Evolutionary conservation across 2,329 filamentous ascomycete species (phyloP).

Genomic region (Knufia fluminis): DNA sequence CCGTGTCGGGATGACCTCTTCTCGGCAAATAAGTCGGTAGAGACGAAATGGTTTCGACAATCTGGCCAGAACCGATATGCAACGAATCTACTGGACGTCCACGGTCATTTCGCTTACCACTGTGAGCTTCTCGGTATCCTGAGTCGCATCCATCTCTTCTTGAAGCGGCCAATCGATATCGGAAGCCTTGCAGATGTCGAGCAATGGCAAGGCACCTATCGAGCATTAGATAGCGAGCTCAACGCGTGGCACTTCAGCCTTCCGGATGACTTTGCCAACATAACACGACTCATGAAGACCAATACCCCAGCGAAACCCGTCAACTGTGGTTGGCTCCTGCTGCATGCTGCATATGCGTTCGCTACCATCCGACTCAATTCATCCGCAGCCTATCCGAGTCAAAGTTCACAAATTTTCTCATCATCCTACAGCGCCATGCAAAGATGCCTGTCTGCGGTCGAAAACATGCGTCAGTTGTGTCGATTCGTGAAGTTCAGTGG

Average conservation of each 20-base stretch:
- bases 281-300: constrained; percentile 64
- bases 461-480: constrained; percentile 69
- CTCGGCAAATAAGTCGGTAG: constrained; percentile 71
- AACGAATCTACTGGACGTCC: constrained; percentile 51
- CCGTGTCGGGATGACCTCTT: constrained; percentile 84
- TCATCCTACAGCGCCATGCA: constrained; percentile 76
- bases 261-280: constrained; percentile 75
- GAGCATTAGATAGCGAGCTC: constrained; percentile 70
- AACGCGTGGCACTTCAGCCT: constrained; percentile 76
- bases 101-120: constrained; percentile 80
- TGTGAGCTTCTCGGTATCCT: constrained; percentile 85
- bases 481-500: constrained; percentile 68
- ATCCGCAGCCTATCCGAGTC: constrained; percentile 85
- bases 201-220: constrained; percentile 79
- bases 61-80: constrained; percentile 50
- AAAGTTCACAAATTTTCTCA: constrained; percentile 78
- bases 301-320: constrained; percentile 57
- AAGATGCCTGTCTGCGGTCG: constrained; percentile 71
- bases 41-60: constrained; percentile 69
- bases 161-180: constrained; percentile 85
- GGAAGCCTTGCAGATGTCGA: constrained; percentile 75
- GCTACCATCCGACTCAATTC: constrained; percentile 85
- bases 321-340: constrained; percentile 79
- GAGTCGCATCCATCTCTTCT: constrained; percentile 76
- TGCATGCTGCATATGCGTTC: constrained; percentile 85